A percentile compares a stretch with the other conserved stretches of the same genome.
These are phyloP conservation scores for Aureoboletus auriporus DNA, from an alignment of 768 basidiomycete genomes.

Conservation along the genomic window DNA sequence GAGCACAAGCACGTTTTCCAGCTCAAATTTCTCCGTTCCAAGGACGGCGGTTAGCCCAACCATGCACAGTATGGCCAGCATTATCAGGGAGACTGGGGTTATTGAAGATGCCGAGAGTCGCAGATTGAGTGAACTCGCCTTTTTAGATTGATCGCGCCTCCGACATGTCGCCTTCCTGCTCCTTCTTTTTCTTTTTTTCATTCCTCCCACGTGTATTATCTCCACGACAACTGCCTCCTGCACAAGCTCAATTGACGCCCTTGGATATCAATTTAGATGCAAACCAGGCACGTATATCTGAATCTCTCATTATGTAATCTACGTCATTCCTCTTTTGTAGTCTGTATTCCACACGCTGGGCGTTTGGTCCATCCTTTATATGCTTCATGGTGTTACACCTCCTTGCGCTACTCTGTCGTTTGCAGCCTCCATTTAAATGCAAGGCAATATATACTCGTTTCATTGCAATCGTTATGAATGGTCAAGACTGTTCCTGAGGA, in stretches of 20 bases:
- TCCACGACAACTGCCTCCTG: neutral
- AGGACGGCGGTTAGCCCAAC: conserved; percentile 51
- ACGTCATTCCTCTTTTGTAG: too few species aligned
- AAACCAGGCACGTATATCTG: neutral
- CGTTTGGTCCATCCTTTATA: too few species aligned
- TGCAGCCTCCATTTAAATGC: too few species aligned
- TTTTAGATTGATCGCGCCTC: conserved; percentile 37
- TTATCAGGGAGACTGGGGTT: conserved; percentile 45
- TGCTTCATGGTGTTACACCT: too few species aligned
- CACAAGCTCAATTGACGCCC: too few species aligned
- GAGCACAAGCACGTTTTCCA: conserved; percentile 18
- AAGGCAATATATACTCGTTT: too few species aligned
- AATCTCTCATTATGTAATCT: too few species aligned
- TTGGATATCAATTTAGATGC: conserved; percentile 1
- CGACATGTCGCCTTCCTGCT: neutral
- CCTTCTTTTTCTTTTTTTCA: neutral
- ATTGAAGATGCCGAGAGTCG: conserved; percentile 69
- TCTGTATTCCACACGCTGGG: too few species aligned
- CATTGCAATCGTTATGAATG: too few species aligned
- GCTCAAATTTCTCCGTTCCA: conserved; percentile 33
- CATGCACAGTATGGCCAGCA: conserved; percentile 56
- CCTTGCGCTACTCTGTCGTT: too few species aligned
- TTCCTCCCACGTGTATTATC: conserved; percentile 4
- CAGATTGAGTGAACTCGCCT: conserved; percentile 69
- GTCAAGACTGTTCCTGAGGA: too few species aligned